Evolutionary conservation across 164 flowering plant genomes (phyloP), one percentile per base, ranked within the genome.

Genomic region (Aristolochia fimbriata): DNA sequence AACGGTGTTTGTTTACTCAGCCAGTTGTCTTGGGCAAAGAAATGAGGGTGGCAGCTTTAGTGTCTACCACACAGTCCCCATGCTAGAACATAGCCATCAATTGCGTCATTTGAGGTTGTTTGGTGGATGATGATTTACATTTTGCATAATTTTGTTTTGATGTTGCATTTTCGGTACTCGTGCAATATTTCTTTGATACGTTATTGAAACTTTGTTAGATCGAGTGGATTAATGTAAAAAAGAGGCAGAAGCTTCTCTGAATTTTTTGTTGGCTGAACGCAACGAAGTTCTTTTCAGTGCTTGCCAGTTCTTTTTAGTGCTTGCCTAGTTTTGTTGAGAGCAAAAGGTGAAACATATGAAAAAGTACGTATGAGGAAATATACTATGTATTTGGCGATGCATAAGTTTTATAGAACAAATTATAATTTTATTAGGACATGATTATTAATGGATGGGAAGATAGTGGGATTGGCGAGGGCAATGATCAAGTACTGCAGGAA

Each of bases 331-430:
- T 72, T 90, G 48, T 67, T 93, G 64, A 80, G 95, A 74, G 90
- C 98, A 62, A 90, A 93, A 75, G 97, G 97, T n/a, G 99, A 93
- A 77, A 91, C 96, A 3, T 90, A 57, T 70, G 95, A 88, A 73
- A 97, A 93, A 70, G 97, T 93, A 69, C 66, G 79, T 62, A 19
- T 15, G 31, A 50, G 51, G 33, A 9, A n/a, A 47, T 30, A 6
- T 24, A 30, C 20, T 15, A 4, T 54, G 17, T 30, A 4, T 7
- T 14, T 14, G 22, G 19, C 3, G 17, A 6, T 30, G 31, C 12
- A 33, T 30, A 9, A 3, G 16, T 56, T 33, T 15, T 15, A 12
- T 54, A 14, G 20, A 30, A 15, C 31, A 30, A 27, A 14, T 15
- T 30, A 25, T 17, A 30, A 27, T 15, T 15, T 56, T 13, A 6